A percentile compares a stretch with the other conserved stretches of the same genome.
These are phyloP conservation scores for Alternaria arbusti DNA, from an alignment of 2,329 filamentous ascomycete species.

Conservation along the genomic window DNA sequence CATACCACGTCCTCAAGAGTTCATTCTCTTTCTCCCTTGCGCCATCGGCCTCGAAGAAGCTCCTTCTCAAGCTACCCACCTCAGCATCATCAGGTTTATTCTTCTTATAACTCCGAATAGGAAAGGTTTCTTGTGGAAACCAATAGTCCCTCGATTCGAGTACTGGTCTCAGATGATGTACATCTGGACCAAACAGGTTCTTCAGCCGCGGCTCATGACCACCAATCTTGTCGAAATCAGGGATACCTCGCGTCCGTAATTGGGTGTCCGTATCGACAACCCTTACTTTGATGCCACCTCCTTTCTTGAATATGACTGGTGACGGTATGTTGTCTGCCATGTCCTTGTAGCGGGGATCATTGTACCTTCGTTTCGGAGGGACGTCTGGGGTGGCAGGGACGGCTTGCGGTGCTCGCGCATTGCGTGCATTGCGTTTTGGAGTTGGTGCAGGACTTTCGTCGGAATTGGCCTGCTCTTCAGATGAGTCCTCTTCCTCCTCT, in stretches of 20 bases:
- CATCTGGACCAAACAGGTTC: slow-evolving; percentile 58
- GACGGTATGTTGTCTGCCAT: slow-evolving; percentile 9
- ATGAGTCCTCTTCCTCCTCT: slow-evolving; percentile 18
- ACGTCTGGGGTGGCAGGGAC: neutral
- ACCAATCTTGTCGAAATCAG: slow-evolving; percentile 39
- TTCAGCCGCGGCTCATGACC: slow-evolving; percentile 52
- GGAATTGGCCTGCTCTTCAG: slow-evolving; percentile 23
- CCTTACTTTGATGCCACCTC: slow-evolving; percentile 18
- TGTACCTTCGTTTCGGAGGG: neutral
- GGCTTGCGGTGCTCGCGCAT: neutral
- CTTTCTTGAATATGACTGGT: slow-evolving; percentile 20
- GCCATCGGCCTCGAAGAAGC: slow-evolving; percentile 53
- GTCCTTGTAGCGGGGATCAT: neutral
- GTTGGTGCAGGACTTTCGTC: slow-evolving; percentile 17
- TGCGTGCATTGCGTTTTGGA: slow-evolving; percentile 2
- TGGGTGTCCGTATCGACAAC: slow-evolving; percentile 18
- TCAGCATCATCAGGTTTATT: neutral
- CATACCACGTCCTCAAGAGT: slow-evolving; percentile 62
- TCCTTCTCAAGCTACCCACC: slow-evolving; percentile 49
- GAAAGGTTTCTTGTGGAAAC: slow-evolving; percentile 59
- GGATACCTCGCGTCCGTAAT: slow-evolving; percentile 34
- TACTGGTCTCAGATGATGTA: slow-evolving; percentile 57
- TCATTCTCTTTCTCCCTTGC: slow-evolving; percentile 54
- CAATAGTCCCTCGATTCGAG: slow-evolving; percentile 59
- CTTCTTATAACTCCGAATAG: slow-evolving; percentile 39